phyloP scores from a whole-genome alignment of 1,139 yeast genomes.

The Meyerozyma carpophila region DNA sequence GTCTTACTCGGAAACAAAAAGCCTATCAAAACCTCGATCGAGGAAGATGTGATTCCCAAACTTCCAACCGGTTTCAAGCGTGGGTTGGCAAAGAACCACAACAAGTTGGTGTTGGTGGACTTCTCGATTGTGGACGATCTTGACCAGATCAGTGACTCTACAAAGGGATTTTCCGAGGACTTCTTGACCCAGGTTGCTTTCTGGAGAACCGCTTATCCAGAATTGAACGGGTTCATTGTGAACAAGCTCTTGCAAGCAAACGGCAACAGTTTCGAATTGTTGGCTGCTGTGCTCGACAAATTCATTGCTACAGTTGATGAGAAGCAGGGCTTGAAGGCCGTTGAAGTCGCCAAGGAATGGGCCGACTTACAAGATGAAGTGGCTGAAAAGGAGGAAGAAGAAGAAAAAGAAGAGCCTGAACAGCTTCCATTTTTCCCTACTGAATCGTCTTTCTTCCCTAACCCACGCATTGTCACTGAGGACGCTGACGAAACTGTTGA shows the following conservation, averaged over 20 bases:
- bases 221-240: constrained; percentile 61
- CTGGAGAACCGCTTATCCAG: constrained; percentile 69
- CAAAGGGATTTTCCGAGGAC: constrained; percentile 61
- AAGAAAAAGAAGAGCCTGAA: constrained; percentile 21
- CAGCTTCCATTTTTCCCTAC: constrained; percentile 47
- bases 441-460: constrained; percentile 58
- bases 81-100: constrained; percentile 48
- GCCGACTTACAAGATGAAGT: constrained; percentile 21
- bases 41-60: constrained; percentile 41
- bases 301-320: constrained; percentile 52
- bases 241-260: constrained; percentile 77
- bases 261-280: constrained; percentile 76
- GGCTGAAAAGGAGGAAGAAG: constrained; percentile 14
- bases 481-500: constrained; percentile 30
- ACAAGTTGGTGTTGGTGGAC: constrained; percentile 52
- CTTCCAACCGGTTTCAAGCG: constrained; percentile 52
- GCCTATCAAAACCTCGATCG: constrained; percentile 34
- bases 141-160: constrained; percentile 45
- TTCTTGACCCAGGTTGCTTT: constrained; percentile 76
- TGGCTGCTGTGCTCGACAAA: constrained; percentile 76
- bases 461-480: constrained; percentile 47
- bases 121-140: constrained; percentile 53
- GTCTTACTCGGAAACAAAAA: constrained; percentile 45
- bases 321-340: constrained; percentile 40
- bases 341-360: constrained; percentile 45